Conservation (phyloP, 148 eudicot genomes). For the Fagopyrum tataricum region DNA sequence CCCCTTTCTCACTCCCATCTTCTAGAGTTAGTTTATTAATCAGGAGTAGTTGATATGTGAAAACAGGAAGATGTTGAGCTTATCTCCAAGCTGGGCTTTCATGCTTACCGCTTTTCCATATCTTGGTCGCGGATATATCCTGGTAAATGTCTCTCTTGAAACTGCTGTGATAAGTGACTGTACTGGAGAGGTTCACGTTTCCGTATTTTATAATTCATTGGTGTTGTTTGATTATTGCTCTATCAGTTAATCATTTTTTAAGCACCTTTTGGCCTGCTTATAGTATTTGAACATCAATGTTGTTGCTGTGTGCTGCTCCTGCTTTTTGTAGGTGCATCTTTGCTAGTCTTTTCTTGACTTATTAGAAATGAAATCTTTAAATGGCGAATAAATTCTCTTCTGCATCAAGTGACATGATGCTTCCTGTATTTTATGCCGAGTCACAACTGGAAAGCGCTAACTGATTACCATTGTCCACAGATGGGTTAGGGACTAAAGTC, state of each 20-base stretch:
- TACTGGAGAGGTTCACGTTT: background rate
- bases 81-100: slow-evolving; percentile 60
- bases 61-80: slow-evolving; percentile 75
- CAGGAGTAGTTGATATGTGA: background rate
- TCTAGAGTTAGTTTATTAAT: background rate
- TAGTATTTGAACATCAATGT: background rate
- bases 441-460: background rate
- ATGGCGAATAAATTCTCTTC: background rate
- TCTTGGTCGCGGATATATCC: slow-evolving; percentile 82
- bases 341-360: background rate
- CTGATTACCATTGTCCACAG: slow-evolving; percentile 28
- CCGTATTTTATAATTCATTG: background rate
- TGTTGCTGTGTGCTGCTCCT: no score
- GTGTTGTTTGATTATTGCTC: background rate
- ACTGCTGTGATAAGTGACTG: background rate
- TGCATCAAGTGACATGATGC: background rate
- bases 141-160: slow-evolving; percentile 31
- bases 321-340: background rate
- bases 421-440: background rate
- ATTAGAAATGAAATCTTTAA: background rate
- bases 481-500: slow-evolving; percentile 69
- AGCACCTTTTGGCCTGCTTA: background rate
- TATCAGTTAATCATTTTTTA: background rate
- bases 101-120: slow-evolving; percentile 72
- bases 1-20: background rate